phyloP scores from a whole-genome alignment of 768 basidiomycete genomes.

The Polyporus arcularius region DNA sequence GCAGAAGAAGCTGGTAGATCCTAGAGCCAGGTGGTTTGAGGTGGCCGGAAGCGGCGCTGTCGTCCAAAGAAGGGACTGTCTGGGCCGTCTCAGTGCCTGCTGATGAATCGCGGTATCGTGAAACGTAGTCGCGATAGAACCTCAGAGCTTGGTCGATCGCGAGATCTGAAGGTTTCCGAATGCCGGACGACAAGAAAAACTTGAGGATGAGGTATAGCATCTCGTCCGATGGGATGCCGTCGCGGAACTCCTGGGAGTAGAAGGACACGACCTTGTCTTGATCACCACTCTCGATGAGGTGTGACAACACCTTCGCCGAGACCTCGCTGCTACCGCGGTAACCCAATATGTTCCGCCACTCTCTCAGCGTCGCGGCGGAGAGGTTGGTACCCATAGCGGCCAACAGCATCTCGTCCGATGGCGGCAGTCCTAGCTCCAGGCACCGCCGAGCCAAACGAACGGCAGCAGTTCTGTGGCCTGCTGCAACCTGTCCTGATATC shows the following conservation, averaged over 20 bases:
- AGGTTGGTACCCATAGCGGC: too few relatives aligned
- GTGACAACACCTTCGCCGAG: too few relatives aligned
- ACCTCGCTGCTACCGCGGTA: too few relatives aligned
- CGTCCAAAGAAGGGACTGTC: too few relatives aligned
- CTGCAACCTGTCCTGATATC: neutral
- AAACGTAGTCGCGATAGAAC: constrained; percentile 51
- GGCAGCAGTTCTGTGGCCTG: neutral
- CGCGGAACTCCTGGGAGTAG: neutral
- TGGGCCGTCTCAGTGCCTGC: neutral
- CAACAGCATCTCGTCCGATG: too few relatives aligned
- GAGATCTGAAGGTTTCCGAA: constrained; percentile 27
- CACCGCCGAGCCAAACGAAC: too few relatives aligned
- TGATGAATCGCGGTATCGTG: neutral
- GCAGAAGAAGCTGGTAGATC: constrained; percentile 49
- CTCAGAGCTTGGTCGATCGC: constrained; percentile 54
- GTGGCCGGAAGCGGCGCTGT: neutral
- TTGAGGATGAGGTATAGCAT: neutral
- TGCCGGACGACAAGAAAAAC: neutral
- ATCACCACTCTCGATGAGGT: too few relatives aligned
- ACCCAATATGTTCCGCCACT: too few relatives aligned
- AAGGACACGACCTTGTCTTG: neutral
- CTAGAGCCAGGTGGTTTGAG: constrained; percentile 38
- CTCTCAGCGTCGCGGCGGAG: too few relatives aligned
- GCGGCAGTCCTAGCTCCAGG: too few relatives aligned
- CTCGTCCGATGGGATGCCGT: neutral